Evolutionary conservation across 2,329 filamentous ascomycete genomes (phyloP), one percentile per base, ranked within the genome.

Genomic region (Xylariaceae sp.): DNA sequence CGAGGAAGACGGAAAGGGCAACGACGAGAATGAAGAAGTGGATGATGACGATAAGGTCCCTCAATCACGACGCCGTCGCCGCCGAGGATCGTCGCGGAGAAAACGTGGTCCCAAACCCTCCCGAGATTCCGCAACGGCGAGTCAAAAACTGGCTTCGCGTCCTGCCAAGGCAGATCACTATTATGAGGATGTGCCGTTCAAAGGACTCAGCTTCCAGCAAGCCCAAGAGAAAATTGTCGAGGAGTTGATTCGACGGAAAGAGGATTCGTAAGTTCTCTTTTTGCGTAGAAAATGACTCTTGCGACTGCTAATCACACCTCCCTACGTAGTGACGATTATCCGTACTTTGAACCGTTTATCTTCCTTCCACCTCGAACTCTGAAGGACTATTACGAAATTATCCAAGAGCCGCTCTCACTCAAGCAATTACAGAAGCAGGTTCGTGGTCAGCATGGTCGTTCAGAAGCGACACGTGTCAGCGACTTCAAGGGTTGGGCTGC

Each of bases 331-430:
- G 82, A 88, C 53, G 84, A 89, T 53, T 88, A 88, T 56, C 84
- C 86, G 45, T 84, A 86, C 62, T 88, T 86, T 65, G 81, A 85
- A 63, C 86, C 89, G 0, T 96, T 96, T 68, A 77, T 92, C 60
- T 88, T 89, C 68, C 80, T 96, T 34, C 92, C 92, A 0, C 82
- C 88, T 34, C 85, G 90, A 37, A 81, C 82, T 52, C 76, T 95
- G 50, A 90, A 87, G 67, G 92, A 96, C 69, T 97, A 97, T 73
- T 96, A 94, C 73, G 84, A 88, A 68, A 77, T 93, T 59, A 94
- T 97, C 67, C 84, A 85, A 58, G 85, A 92, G 62, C 92, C 92
- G 0, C 80, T 93, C 42, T 94, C 90, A 0, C 76, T 97, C 37
- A 88, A 86, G 66, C 86, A 85, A 58, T 80, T 96, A 9, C 86